Evolutionary conservation across 2,329 filamentous ascomycete species (phyloP).

Genomic region (Fusarium austroafricanum): DNA sequence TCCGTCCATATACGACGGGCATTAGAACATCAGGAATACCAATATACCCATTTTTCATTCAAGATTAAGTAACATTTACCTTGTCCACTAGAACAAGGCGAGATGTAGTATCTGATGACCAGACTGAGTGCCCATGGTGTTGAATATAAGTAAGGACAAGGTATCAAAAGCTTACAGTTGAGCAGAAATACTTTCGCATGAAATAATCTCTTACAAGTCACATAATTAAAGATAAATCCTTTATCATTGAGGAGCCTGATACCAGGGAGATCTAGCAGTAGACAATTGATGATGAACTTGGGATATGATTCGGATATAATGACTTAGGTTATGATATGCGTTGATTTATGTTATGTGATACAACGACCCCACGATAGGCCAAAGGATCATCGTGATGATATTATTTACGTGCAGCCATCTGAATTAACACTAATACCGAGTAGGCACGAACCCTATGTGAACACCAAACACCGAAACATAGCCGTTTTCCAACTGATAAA

Average conservation of each 20-base stretch:
- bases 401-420: neutral
- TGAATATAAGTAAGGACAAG: neutral
- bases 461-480: constrained; percentile 38
- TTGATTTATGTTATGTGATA: neutral
- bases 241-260: no score
- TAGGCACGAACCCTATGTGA: constrained; percentile 21
- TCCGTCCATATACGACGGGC: constrained; percentile 6
- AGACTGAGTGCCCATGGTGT: neutral
- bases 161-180: neutral
- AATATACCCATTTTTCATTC: constrained; percentile 35
- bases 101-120: neutral
- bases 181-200: neutral
- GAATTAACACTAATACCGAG: constrained; percentile 3
- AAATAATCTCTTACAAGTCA: neutral
- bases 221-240: no score
- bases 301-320: neutral
- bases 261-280: no score
- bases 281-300: no score
- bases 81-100: neutral
- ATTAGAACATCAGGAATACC: constrained; percentile 15
- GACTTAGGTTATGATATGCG: neutral
- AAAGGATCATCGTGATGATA: neutral
- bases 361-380: neutral
- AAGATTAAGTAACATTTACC: neutral
- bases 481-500: neutral